phyloP scores from a whole-genome alignment of 305 asterid genomes.

The Nicotiana rustica region DNA sequence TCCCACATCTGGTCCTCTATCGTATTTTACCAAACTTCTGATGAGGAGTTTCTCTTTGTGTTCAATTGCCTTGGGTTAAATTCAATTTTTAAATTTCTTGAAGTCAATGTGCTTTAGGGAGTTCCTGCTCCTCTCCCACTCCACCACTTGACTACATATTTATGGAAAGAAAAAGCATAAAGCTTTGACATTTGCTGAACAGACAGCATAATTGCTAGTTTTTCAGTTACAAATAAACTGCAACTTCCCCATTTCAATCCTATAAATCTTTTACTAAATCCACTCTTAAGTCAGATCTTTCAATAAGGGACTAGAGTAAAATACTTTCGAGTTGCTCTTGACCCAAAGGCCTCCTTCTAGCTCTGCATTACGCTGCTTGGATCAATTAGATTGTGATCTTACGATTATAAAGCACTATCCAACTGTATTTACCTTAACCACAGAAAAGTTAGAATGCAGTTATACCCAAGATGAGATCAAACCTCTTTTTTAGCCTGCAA shows the following conservation, averaged over 20 bases:
- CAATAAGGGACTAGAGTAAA: background rate
- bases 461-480: background rate
- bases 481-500: background rate
- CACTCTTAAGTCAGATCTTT: background rate
- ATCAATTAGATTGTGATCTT: background rate
- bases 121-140: background rate
- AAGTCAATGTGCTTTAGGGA: background rate
- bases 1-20: background rate
- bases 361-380: background rate
- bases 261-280: background rate
- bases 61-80: background rate
- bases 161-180: background rate
- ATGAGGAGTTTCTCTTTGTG: background rate
- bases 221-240: background rate
- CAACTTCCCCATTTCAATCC: background rate
- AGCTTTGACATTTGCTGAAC: background rate
- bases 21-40: background rate
- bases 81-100: background rate
- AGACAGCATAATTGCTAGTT: background rate
- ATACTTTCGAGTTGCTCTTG: conserved; percentile 2
- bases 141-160: background rate
- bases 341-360: background rate
- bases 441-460: background rate
- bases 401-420: background rate
- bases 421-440: background rate